Conservation (phyloP, 352 stramenopile genomes). For the Globisporangium irregulare region DNA sequence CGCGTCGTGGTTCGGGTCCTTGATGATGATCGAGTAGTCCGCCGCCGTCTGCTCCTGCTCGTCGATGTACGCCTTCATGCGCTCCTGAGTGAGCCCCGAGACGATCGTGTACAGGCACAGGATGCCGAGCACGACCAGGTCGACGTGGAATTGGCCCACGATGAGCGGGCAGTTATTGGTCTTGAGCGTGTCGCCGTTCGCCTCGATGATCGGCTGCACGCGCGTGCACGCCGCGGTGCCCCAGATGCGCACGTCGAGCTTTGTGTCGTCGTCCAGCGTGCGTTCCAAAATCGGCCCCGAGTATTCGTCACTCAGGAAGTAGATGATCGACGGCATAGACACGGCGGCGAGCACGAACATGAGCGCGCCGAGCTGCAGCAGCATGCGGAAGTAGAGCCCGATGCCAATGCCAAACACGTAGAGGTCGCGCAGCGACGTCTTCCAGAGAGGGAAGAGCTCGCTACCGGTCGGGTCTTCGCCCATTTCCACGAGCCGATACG, state of each 20-base stretch:
- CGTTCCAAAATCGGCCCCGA: constrained; percentile 35
- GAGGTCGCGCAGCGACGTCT: constrained; percentile 55
- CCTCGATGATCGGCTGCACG: constrained; percentile 17
- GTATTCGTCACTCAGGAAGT: constrained; percentile 68
- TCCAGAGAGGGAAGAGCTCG: constrained; percentile 61
- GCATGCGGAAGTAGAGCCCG: constrained; percentile 75
- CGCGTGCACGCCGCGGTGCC: constrained; percentile 61
- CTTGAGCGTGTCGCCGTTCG: constrained; percentile 12
- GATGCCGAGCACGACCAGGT: constrained; percentile 51
- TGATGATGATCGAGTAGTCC: constrained; percentile 72
- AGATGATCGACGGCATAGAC: constrained; percentile 54
- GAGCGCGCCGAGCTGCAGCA: constrained; percentile 50
- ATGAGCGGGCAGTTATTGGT: constrained; percentile 55
- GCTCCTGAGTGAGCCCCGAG: constrained; percentile 36
- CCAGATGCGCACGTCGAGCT: constrained; percentile 48
- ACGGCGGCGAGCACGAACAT: constrained; percentile 57
- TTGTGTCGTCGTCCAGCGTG: constrained; percentile 25
- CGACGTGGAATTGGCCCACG: constrained; percentile 49
- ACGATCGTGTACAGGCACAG: constrained; percentile 48
- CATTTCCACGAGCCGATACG: constrained; percentile 65
- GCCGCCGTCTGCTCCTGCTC: constrained; percentile 59
- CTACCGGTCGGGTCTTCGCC: constrained; percentile 48
- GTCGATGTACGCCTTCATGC: constrained; percentile 44
- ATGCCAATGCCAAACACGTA: constrained; percentile 74
- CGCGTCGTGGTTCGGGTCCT: constrained; percentile 65